These are phyloP conservation scores for Pleurotus pulmonarius DNA, from an alignment of 768 basidiomycete species.

Conservation along the genomic window DNA sequence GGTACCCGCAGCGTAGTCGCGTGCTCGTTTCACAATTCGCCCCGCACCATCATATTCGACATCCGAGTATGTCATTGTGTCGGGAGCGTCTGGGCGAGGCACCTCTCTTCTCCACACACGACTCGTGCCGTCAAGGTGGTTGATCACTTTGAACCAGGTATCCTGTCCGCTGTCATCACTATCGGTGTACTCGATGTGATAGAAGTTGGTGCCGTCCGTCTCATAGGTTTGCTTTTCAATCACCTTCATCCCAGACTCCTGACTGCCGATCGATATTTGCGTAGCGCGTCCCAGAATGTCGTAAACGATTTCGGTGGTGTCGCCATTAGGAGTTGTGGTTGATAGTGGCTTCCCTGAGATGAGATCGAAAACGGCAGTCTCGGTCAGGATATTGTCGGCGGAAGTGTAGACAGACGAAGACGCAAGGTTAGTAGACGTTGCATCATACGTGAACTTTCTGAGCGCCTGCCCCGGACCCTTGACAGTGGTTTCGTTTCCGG, in stretches of 20 bases:
- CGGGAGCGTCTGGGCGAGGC: constrained; percentile 1
- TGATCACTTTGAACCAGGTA: background rate
- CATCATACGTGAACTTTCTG: background rate
- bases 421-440: constrained; percentile 1
- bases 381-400: background rate
- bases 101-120: constrained; percentile 4
- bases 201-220: constrained; percentile 1
- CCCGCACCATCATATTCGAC: constrained; percentile 3
- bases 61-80: constrained; percentile 2
- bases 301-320: background rate
- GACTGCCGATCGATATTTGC: background rate
- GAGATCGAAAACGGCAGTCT: background rate
- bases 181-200: background rate
- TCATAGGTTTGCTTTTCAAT: constrained; percentile 2
- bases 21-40: background rate
- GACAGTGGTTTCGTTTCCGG: constrained; percentile 1
- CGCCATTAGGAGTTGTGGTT: background rate
- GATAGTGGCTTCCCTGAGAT: background rate
- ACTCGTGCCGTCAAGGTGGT: background rate
- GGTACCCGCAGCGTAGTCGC: constrained; percentile 6
- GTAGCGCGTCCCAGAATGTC: background rate
- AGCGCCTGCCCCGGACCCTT: background rate
- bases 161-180: background rate
- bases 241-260: background rate
- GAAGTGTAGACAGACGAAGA: constrained; percentile 4